Conservation (phyloP, 169 alveolate genomes). For the Eimeria necatrix region DNA sequence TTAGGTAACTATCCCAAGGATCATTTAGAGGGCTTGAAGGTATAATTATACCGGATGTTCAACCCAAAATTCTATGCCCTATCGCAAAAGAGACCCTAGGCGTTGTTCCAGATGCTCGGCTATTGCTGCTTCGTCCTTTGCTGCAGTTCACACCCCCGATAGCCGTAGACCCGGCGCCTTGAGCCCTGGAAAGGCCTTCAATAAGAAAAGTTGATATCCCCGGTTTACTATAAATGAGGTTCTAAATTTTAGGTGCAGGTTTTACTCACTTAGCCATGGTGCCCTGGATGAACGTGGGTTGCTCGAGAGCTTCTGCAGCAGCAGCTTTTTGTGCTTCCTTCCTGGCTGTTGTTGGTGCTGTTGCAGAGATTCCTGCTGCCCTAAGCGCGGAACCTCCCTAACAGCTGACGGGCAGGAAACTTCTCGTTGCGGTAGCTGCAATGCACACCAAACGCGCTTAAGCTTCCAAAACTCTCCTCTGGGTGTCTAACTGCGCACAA, state of each 20-base stretch:
- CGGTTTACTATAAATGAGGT: neutral
- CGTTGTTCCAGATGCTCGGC: slow-evolving; percentile 60
- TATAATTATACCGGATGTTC: neutral
- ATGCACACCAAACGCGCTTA: neutral
- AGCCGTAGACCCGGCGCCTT: neutral
- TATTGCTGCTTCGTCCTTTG: slow-evolving; percentile 64
- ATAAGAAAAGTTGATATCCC: neutral
- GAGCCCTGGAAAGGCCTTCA: neutral
- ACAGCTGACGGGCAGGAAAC: neutral
- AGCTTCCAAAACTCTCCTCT: neutral
- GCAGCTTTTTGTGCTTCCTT: neutral
- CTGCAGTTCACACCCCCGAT: slow-evolving; percentile 19
- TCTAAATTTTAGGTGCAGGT: neutral
- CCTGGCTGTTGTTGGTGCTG: slow-evolving; percentile 9
- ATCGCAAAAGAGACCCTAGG: slow-evolving; percentile 34
- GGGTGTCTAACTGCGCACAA: neutral
- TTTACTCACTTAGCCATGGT: slow-evolving; percentile 52
- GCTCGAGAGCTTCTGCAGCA: slow-evolving; percentile 35
- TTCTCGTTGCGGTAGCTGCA: slow-evolving; percentile 9
- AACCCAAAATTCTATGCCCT: slow-evolving; percentile 7
- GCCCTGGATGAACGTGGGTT: neutral
- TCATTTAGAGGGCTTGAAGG: too few species aligned
- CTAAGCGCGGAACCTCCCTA: neutral
- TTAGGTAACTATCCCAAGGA: too few species aligned
- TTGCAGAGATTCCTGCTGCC: neutral